Evolutionary conservation across 768 basidiomycete species (phyloP).

Genomic region (Pleurotus cornucopiae): DNA sequence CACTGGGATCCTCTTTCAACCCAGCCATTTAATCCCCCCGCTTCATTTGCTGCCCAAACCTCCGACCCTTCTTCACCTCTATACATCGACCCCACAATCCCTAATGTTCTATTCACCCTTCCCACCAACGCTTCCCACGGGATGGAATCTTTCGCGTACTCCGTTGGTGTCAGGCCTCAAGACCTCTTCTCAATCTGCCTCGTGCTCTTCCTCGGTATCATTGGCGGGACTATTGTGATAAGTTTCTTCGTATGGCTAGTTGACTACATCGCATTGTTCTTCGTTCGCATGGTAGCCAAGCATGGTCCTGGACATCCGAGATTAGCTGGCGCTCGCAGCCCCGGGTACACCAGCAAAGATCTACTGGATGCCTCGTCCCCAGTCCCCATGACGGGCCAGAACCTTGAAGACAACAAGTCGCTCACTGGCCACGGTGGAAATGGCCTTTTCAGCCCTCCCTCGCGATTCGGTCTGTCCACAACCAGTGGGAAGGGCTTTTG

Average conservation of each 20-base stretch:
- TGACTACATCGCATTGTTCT: constrained; percentile 48
- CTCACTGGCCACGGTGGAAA: constrained; percentile 32
- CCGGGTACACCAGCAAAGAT: constrained; percentile 47
- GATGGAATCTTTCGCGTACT: constrained; percentile 79
- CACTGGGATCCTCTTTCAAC: constrained; percentile 65
- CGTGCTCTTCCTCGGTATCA: constrained; percentile 76
- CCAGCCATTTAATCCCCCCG: constrained; percentile 56
- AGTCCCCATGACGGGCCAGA: constrained; percentile 9
- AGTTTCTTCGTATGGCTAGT: constrained; percentile 71
- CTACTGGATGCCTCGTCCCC: constrained; percentile 30
- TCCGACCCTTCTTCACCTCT: constrained; percentile 67
- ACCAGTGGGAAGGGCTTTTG: constrained; percentile 40
- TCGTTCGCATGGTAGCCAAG: constrained; percentile 19
- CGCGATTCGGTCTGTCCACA: constrained; percentile 30
- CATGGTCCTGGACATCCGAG: constrained; percentile 16
- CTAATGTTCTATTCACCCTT: constrained; percentile 74
- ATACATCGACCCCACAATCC: constrained; percentile 62
- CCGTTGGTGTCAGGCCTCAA: constrained; percentile 76
- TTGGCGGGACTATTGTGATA: constrained; percentile 65
- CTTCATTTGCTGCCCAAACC: constrained; percentile 72
- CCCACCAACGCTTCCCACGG: constrained; percentile 60
- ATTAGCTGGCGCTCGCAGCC: constrained; percentile 30
- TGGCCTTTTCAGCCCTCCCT: constrained; percentile 28
- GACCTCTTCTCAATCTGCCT: constrained; percentile 83
- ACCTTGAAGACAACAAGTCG: constrained; percentile 47